Evolutionary conservation across 768 basidiomycete genomes (phyloP).

Genomic region (Tylopilus sp.): DNA sequence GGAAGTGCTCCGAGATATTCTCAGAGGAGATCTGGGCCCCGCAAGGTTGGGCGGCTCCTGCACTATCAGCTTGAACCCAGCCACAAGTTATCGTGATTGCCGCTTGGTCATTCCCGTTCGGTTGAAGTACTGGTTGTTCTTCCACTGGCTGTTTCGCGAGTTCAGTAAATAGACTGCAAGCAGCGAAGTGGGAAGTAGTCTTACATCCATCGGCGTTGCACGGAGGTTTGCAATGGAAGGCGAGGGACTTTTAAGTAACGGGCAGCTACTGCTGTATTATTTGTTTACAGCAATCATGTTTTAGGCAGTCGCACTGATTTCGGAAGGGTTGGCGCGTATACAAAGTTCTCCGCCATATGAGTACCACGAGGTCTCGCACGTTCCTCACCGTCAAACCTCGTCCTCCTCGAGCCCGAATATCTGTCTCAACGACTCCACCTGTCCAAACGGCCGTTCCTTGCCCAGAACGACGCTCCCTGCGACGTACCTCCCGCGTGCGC

Average conservation of each 20-base stretch:
- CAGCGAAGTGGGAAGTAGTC: too few relatives aligned
- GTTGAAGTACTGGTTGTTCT: background rate
- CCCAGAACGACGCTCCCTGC: slow-evolving; percentile 85
- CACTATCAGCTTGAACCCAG: background rate
- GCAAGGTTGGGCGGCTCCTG: background rate
- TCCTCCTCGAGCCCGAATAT: slow-evolving; percentile 68
- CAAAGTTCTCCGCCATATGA: too few relatives aligned
- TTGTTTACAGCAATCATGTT: too few relatives aligned
- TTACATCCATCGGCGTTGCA: too few relatives aligned
- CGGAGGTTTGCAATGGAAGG: too few relatives aligned
- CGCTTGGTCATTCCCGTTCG: background rate
- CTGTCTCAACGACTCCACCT: slow-evolving; percentile 68
- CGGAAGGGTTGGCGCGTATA: too few relatives aligned
- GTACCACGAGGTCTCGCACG: too few relatives aligned
- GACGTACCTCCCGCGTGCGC: slow-evolving; percentile 63
- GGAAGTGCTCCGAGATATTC: background rate
- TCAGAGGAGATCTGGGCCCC: background rate
- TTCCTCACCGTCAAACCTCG: background rate
- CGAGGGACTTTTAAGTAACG: too few relatives aligned
- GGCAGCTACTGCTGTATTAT: too few relatives aligned
- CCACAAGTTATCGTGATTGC: background rate
- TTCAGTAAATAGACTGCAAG: background rate
- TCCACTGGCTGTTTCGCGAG: background rate
- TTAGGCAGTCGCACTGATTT: too few relatives aligned
- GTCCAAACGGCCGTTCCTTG: slow-evolving; percentile 80